These are phyloP conservation scores for Apiotrichum mycotoxinovorans DNA, from an alignment of 1,284 basidiomycete species.

Conservation along the genomic window DNA sequence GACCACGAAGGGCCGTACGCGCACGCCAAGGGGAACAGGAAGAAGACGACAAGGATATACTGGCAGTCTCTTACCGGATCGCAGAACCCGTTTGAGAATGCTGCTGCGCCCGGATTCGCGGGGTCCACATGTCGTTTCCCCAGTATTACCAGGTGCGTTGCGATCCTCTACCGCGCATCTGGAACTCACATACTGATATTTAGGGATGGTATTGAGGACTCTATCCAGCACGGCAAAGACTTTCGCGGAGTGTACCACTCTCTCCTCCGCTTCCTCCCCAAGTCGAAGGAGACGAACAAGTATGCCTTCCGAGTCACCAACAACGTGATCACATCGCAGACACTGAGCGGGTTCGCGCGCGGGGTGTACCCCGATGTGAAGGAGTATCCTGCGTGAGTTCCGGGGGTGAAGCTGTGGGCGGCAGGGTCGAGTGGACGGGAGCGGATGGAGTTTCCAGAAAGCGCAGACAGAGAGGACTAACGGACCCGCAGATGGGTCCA, in stretches of 20 bases:
- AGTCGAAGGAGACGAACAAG: slow-evolving; percentile 19
- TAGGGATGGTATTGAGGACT: slow-evolving; percentile 34
- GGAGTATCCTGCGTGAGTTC: slow-evolving; percentile 29
- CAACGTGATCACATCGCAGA: slow-evolving; percentile 41
- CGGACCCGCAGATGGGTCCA: slow-evolving; percentile 13
- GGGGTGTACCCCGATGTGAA: slow-evolving; percentile 31
- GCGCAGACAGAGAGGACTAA: neutral
- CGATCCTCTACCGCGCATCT: neutral
- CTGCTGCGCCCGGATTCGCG: slow-evolving; percentile 33
- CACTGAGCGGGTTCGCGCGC: slow-evolving; percentile 28
- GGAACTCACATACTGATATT: slow-evolving; percentile 1
- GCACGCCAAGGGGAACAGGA: slow-evolving; percentile 20
- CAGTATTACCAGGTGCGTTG: slow-evolving; percentile 28
- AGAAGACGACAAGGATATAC: slow-evolving; percentile 24
- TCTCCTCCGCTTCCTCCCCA: slow-evolving; percentile 34
- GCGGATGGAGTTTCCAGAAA: too few relatives aligned
- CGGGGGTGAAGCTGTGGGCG: too few relatives aligned
- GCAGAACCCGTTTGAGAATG: slow-evolving; percentile 33
- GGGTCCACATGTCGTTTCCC: slow-evolving; percentile 40
- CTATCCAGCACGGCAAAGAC: slow-evolving; percentile 32
- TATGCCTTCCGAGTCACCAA: slow-evolving; percentile 40
- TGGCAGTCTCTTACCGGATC: slow-evolving; percentile 30
- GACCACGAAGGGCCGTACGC: slow-evolving; percentile 28
- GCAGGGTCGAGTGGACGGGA: too few relatives aligned
- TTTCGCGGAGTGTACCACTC: slow-evolving; percentile 35